Evolutionary conservation across 192 early-diverging fungal species (phyloP).

Genomic region (Phlyctochytrium planicorne): DNA sequence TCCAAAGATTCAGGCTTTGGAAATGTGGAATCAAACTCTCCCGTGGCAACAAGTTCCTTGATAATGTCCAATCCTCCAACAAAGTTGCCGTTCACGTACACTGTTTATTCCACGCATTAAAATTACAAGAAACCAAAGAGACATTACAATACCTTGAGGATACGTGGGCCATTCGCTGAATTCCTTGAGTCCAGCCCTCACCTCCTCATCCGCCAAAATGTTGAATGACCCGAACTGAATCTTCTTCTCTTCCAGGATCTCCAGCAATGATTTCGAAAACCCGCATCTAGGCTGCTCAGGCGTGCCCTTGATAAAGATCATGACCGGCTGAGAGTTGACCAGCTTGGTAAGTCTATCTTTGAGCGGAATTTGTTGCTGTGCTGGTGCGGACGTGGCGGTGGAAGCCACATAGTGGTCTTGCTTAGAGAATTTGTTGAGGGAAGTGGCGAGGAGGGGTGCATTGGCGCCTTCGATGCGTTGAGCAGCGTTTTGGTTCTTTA

Average conservation of each 20-base stretch:
- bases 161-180: constrained; percentile 95
- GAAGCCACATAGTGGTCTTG: constrained; percentile 9
- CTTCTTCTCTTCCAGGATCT: constrained; percentile 70
- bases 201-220: constrained; percentile 89
- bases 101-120: constrained; percentile 14
- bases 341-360: constrained; percentile 39
- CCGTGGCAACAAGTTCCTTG: constrained; percentile 55
- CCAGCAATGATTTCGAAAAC: constrained; percentile 81
- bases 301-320: constrained; percentile 98
- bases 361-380: constrained; percentile 35
- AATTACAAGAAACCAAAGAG: too few relatives aligned
- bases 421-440: constrained; percentile 67
- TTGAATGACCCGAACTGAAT: constrained; percentile 87
- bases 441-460: constrained; percentile 70
- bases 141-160: constrained; percentile 64
- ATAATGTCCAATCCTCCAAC: constrained; percentile 60
- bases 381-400: constrained; percentile 32
- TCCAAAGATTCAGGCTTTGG: constrained; percentile 46
- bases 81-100: constrained; percentile 56
- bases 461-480: constrained; percentile 87
- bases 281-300: constrained; percentile 90
- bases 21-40: constrained; percentile 51
- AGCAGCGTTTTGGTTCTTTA: constrained; percentile 43
- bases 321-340: constrained; percentile 58
- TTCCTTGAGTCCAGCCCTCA: constrained; percentile 76